Conservation (phyloP, 257 asterid species). For the Dorcoceras hygrometricum region DNA sequence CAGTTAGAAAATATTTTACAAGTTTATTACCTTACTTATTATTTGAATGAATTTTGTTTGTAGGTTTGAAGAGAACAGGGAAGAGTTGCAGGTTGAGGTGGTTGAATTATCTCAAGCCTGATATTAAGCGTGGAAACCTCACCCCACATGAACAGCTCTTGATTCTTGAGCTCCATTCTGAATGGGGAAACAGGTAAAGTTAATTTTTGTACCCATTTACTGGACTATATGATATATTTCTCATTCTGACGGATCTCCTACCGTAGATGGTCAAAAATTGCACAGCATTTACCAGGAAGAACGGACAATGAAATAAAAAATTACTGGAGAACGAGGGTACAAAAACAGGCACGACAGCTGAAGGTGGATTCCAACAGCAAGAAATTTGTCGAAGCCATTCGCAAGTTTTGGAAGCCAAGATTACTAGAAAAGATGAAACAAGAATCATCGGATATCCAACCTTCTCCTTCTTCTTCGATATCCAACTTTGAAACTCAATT, state of each 20-base stretch:
- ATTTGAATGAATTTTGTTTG: not conserved
- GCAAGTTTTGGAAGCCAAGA: constrained; percentile 68
- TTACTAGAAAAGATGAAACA: constrained; percentile 57
- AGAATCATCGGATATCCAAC: constrained; percentile 25
- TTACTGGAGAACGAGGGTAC: constrained; percentile 89
- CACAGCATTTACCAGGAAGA: constrained; percentile 74
- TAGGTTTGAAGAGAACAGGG: constrained; percentile 86
- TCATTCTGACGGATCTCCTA: too few relatives aligned
- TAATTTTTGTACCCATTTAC: too few relatives aligned
- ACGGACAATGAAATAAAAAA: constrained; percentile 87
- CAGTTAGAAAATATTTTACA: not conserved
- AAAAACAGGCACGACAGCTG: constrained; percentile 78
- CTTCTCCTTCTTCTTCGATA: constrained; percentile 29
- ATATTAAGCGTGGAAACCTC: constrained; percentile 72
- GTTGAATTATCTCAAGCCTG: constrained; percentile 86
- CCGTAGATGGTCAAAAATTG: constrained; percentile 87
- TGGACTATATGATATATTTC: too few relatives aligned
- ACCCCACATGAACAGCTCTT: constrained; percentile 71
- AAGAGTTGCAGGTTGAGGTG: constrained; percentile 88
- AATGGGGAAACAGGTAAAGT: constrained; percentile 73
- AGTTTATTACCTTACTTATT: not conserved
- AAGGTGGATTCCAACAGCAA: constrained; percentile 74
- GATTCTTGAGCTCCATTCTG: constrained; percentile 86
- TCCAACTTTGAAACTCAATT: constrained; percentile 37
- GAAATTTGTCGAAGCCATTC: constrained; percentile 62